Conservation (phyloP, 106 monocot genomes). For the Alisma plantagoaquatica region DNA sequence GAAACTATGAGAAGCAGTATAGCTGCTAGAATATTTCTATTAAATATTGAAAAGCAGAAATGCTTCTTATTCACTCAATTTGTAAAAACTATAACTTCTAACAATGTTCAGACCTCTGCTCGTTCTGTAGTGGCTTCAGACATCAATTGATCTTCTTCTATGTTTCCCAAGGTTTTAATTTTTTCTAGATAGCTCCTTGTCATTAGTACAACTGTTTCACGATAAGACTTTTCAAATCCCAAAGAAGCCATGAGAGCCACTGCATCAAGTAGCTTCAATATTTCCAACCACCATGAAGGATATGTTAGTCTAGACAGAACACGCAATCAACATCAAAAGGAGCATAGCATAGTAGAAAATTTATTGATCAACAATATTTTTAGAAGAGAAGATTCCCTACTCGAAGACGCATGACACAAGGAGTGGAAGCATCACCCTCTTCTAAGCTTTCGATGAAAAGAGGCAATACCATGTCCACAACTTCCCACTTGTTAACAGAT, state of each 20-base stretch:
- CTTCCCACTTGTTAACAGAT: conserved; percentile 82
- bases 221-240: conserved; percentile 98
- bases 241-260: conserved; percentile 83
- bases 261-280: conserved; percentile 87
- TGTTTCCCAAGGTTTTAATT: conserved; percentile 61
- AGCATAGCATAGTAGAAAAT: not conserved
- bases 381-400: conserved; percentile 54
- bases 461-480: conserved; percentile 98
- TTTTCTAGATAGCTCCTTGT: conserved; percentile 95
- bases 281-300: too few relatives aligned
- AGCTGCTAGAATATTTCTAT: too few relatives aligned
- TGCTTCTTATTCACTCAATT: too few relatives aligned
- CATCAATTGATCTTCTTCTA: conserved; percentile 43
- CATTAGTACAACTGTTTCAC: conserved; percentile 95
- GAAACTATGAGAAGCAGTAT: too few relatives aligned
- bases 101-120: conserved; percentile 51
- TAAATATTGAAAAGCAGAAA: too few relatives aligned
- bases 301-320: too few relatives aligned
- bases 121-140: conserved; percentile 79
- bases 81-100: not conserved
- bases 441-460: conserved; percentile 98
- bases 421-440: conserved; percentile 90
- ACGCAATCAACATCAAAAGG: not conserved
- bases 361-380: too few relatives aligned
- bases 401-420: conserved; percentile 77